Evolutionary conservation across 176 grass and related monocot genomes (phyloP), one percentile per base, ranked within the genome.

Genomic region (Oryza glumipatula): DNA sequence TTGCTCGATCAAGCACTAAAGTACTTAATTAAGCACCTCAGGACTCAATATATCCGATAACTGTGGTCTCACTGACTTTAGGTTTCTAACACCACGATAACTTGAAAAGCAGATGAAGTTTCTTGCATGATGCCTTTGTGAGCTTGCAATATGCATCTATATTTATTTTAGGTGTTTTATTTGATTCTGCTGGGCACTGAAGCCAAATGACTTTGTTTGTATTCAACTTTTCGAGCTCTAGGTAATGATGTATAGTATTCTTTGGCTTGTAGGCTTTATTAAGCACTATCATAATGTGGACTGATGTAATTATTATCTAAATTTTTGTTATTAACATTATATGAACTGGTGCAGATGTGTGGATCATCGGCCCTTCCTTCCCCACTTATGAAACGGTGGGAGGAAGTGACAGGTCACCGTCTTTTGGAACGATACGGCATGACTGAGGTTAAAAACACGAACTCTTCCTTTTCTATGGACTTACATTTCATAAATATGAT

Each of bases 341-440:
- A 49, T 80, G 49, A 80, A 85, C 85, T 45, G 17, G 74, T 85
- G 70, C 72, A 98, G 96, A 98, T 98, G 96, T 98, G 93, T 78
- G 96, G 96, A 43, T 98, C 96, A 58, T 98, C 93, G 78, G 93
- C 96, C 71, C 96, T 98, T 90, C 96, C 96, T 77, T 95, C 90
- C 8, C 96, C 96, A 70, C 77, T 95, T 54, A 92, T 98, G 93
- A 98, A 95, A 75, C 79, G 90, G 28, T 98, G 96, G 96, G 89
- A 95, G 72, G 93, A 95, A 69, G 86, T 98, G 70, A 98, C 96
- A 80, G 83, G 85, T 65, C 96, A 98, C 72, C 82, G 83, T 41
- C 93, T 98, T 83, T 90, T 98, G 83, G 96, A 98, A 78, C 96
- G 96, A 67, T 98, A 95, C 39, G 96, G 96, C 23, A 98, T 98